Evolutionary conservation across 495 filamentous ascomycete species (phyloP).

Genomic region (Hypoxylon fragiforme): DNA sequence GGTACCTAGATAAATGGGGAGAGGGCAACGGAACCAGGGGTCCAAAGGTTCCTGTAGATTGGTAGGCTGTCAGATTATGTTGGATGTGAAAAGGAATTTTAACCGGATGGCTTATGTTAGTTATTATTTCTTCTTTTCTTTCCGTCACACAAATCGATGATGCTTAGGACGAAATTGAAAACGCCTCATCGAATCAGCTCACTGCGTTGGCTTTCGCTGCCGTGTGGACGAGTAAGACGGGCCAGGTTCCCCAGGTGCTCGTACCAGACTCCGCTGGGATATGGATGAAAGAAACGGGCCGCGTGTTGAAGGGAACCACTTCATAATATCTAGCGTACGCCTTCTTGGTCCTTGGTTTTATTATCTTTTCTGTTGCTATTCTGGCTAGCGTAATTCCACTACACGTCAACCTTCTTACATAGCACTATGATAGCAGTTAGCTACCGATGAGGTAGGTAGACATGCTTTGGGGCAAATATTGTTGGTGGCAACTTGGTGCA

Average conservation of each 20-base stretch:
- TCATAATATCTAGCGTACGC: slow-evolving; percentile 3
- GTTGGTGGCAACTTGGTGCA: too few species aligned
- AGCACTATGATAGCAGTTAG: too few species aligned
- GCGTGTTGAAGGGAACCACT: slow-evolving; percentile 9
- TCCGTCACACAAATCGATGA: slow-evolving; percentile 9
- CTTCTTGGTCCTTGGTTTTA: slow-evolving; percentile 3
- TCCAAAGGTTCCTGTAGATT: slow-evolving; percentile 6
- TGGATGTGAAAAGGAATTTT: slow-evolving; percentile 8
- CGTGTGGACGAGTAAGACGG: slow-evolving; percentile 10
- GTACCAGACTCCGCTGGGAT: slow-evolving; percentile 7
- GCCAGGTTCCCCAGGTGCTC: slow-evolving; percentile 17
- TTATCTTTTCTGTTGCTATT: slow-evolving; percentile 2
- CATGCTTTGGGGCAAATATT: too few species aligned
- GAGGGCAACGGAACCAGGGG: slow-evolving; percentile 9
- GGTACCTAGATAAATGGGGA: neutral
- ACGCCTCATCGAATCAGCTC: slow-evolving; percentile 13
- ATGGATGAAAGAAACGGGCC: slow-evolving; percentile 12
- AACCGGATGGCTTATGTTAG: too few species aligned
- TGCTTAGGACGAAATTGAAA: neutral
- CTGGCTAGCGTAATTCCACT: slow-evolving; percentile 11
- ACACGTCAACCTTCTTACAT: too few species aligned
- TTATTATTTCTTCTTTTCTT: too few species aligned
- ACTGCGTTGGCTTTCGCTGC: slow-evolving; percentile 10
- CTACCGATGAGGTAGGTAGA: too few species aligned
- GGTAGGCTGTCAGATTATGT: neutral